Evolutionary conservation across 2,329 filamentous ascomycete genomes (phyloP).

Genomic region (Diaporthe sp.): DNA sequence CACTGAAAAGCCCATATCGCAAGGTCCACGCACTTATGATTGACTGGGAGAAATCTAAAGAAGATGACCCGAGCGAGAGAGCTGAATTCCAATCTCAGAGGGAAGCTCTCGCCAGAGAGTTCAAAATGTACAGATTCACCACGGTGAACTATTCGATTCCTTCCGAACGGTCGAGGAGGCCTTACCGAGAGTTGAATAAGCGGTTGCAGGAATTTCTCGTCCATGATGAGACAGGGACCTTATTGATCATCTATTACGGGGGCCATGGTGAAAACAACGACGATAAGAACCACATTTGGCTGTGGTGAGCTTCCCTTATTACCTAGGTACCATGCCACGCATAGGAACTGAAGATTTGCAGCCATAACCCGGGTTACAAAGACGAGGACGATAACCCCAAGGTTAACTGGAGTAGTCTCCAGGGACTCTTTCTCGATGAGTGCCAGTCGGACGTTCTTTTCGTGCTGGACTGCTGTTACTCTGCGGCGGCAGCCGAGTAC

Average conservation of each 20-base stretch:
- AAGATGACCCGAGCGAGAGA: background rate
- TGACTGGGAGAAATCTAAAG: background rate
- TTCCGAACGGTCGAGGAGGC: background rate
- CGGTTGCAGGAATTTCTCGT: background rate
- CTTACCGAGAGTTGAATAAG: background rate
- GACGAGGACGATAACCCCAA: background rate
- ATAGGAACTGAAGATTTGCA: background rate
- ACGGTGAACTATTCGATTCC: background rate
- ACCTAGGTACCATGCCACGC: background rate
- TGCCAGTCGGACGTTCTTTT: background rate
- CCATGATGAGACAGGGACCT: background rate
- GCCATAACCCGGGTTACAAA: background rate
- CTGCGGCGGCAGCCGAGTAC: background rate
- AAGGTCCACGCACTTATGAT: background rate
- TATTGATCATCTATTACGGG: background rate
- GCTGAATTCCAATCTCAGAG: background rate
- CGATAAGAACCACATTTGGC: background rate
- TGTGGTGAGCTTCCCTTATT: background rate
- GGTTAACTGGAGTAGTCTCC: background rate
- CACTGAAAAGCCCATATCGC: background rate
- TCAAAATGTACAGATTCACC: background rate
- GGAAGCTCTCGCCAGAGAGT: background rate
- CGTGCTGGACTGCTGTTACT: background rate
- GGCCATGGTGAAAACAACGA: background rate
- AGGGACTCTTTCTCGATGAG: background rate